A percentile compares a stretch with the other conserved stretches of the same genome.
These are phyloP conservation scores for Lipomyces spencermartinsiae DNA, from an alignment of 805 yeast genomes.

Conservation along the genomic window DNA sequence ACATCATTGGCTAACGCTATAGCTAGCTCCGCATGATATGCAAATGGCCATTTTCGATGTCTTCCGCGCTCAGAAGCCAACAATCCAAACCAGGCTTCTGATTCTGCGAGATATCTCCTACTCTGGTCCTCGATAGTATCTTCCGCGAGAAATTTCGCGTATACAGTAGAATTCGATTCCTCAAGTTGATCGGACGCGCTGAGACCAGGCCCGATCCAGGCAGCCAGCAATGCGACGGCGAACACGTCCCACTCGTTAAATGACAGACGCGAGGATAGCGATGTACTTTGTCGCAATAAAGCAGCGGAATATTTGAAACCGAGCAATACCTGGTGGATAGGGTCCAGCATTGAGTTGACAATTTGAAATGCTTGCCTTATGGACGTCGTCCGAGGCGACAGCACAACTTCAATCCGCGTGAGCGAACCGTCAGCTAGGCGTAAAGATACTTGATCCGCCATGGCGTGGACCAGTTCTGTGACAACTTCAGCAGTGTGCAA, in stretches of 20 bases:
- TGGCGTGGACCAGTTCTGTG: conserved; percentile 7
- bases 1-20: conserved; percentile 14
- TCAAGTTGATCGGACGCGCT: not conserved
- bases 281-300: conserved; percentile 10
- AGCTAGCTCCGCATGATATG: conserved; percentile 8
- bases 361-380: conserved; percentile 10
- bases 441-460: conserved; percentile 9
- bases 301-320: conserved; percentile 20
- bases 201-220: conserved; percentile 34
- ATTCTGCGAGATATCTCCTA: not conserved
- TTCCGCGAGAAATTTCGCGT: not conserved
- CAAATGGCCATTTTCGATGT: conserved; percentile 7
- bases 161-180: not conserved
- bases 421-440: conserved; percentile 8
- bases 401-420: conserved; percentile 18
- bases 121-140: not conserved
- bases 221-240: conserved; percentile 27
- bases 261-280: not conserved
- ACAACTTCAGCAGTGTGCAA: conserved; percentile 3
- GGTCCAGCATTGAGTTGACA: conserved; percentile 17
- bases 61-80: not conserved
- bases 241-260: conserved; percentile 36
- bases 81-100: conserved; percentile 13
- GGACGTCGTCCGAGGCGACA: conserved; percentile 14
- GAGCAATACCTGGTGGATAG: conserved; percentile 19